A percentile compares a stretch with the other conserved stretches of the same genome.
Evolutionary conservation across 495 filamentous ascomycete genomes (phyloP).

Genomic region (Aspergillus biplanus): DNA sequence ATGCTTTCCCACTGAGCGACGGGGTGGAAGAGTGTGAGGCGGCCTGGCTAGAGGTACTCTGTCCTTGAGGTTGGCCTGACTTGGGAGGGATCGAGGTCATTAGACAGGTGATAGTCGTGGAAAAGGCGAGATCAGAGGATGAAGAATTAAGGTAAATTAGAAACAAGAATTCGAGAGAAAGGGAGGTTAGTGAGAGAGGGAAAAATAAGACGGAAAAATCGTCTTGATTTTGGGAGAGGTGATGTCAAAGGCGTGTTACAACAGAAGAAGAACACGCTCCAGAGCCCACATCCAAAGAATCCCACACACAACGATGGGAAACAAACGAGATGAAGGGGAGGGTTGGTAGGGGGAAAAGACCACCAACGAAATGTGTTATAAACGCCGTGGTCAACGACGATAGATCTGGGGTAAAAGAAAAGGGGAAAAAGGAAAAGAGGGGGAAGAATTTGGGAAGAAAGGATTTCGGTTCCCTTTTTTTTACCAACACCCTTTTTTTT

Average conservation of each 20-base stretch:
- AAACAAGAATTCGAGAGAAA: conserved; percentile 7
- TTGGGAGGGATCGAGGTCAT: conserved; percentile 55
- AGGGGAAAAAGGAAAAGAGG: conserved; percentile 14
- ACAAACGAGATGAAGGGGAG: conserved; percentile 16
- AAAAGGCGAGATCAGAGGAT: conserved; percentile 15
- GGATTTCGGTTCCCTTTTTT: conserved; percentile 25
- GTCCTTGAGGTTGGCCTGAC: conserved; percentile 58
- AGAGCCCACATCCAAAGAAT: conserved; percentile 29
- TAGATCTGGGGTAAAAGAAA: conserved; percentile 24
- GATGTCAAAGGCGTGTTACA: conserved; percentile 27
- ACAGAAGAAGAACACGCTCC: conserved; percentile 25
- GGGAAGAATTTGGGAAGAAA: conserved; percentile 24
- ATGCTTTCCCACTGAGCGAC: conserved; percentile 58
- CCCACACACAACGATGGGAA: conserved; percentile 30
- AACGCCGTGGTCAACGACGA: conserved; percentile 33
- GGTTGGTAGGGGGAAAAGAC: conserved; percentile 23
- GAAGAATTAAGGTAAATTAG: conserved; percentile 10
- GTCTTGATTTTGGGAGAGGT: conserved; percentile 7
- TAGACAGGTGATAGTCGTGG: conserved; percentile 43
- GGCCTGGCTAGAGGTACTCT: conserved; percentile 54
- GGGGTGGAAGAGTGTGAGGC: conserved; percentile 54
- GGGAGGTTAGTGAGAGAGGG: background rate
- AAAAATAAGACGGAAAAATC: conserved; percentile 9
- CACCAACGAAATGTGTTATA: conserved; percentile 22
- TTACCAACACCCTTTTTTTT: conserved; percentile 20